Percentiles rank a stretch among this genome's conserved stretches.
Evolutionary conservation across 805 yeast species (phyloP).

Genomic region (Saturnispora diversa): DNA sequence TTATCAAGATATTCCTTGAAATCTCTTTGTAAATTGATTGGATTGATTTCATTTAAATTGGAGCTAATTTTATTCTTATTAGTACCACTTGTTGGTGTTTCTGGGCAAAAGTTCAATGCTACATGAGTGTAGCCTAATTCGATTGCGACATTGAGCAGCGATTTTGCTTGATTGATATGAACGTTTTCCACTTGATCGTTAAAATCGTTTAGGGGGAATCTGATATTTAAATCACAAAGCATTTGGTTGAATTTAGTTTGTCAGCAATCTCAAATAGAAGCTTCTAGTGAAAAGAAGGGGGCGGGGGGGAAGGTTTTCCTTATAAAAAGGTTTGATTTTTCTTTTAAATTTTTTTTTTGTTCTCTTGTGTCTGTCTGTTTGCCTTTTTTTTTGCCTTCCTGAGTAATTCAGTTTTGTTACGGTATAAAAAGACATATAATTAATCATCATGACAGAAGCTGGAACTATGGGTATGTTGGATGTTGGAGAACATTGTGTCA

Average conservation of each 20-base stretch:
- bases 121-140: constrained; percentile 65
- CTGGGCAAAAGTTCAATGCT: constrained; percentile 54
- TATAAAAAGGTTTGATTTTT: no score
- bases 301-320: no score
- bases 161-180: constrained; percentile 39
- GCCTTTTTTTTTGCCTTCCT: no score
- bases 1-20: constrained; percentile 32
- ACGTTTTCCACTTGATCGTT: constrained; percentile 32
- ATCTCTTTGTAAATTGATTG: constrained; percentile 31
- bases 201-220: constrained; percentile 59
- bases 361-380: no score
- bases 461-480: constrained; percentile 33
- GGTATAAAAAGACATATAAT: constrained; percentile 10
- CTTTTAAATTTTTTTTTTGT: no score
- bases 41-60: constrained; percentile 33
- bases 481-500: constrained; percentile 49
- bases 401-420: no score
- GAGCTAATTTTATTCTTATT: constrained; percentile 47
- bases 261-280: no score
- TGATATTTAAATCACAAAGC: constrained; percentile 62
- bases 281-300: no score
- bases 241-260: no score
- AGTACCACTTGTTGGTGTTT: constrained; percentile 26
- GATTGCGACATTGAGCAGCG: constrained; percentile 45
- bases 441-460: constrained; percentile 11